phyloP scores from a whole-genome alignment of 768 basidiomycete species.

The Tubosaeta brunneosetosa region DNA sequence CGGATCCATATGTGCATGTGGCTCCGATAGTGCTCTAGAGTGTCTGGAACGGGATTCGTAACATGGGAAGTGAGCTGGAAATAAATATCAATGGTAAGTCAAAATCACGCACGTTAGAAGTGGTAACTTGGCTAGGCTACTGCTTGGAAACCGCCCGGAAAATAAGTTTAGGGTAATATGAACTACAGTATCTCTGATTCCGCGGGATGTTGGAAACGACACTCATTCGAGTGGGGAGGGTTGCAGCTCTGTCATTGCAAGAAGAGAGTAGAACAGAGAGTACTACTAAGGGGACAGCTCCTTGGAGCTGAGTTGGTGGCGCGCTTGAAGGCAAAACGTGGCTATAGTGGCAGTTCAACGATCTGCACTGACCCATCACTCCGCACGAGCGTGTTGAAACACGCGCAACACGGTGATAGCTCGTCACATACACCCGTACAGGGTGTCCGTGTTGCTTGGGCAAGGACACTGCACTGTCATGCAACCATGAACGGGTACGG shows the following conservation, averaged over 20 bases:
- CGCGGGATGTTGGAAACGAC: too few species aligned
- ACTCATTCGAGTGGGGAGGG: too few species aligned
- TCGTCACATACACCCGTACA: neutral
- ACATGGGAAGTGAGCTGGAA: too few species aligned
- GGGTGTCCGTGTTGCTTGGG: neutral
- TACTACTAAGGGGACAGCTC: too few species aligned
- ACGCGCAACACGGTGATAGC: neutral
- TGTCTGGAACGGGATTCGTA: neutral
- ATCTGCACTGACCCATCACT: neutral
- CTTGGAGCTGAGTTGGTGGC: neutral
- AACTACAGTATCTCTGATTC: too few species aligned
- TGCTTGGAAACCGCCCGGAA: too few species aligned
- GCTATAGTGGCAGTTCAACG: neutral
- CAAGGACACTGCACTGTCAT: neutral
- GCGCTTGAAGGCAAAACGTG: neutral
- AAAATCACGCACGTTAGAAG: too few species aligned
- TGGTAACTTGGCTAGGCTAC: too few species aligned
- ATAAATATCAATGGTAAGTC: neutral
- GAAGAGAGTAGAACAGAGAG: neutral
- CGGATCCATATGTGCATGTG: neutral
- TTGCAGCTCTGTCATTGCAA: neutral
- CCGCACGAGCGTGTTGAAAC: neutral
- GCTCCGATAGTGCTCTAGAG: constrained; percentile 7
- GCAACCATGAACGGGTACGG: neutral
- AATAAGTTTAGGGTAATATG: too few species aligned